Evolutionary conservation across 805 yeast species (phyloP).

Genomic region (Saccharomycodes ludwigii): DNA sequence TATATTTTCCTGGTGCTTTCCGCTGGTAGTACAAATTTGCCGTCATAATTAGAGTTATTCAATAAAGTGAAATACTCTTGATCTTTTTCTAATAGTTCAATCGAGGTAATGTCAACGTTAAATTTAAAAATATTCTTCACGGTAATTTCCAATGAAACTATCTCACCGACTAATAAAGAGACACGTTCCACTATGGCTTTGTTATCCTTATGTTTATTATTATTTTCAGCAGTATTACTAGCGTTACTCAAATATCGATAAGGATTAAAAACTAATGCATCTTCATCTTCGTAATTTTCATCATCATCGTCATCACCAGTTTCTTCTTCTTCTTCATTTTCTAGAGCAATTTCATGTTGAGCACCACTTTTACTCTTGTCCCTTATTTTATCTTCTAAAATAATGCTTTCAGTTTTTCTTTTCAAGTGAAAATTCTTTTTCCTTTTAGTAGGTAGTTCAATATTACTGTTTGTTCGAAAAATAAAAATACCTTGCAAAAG

Average conservation of each 20-base stretch:
- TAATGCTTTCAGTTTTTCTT: too few species aligned
- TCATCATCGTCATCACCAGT: conserved; percentile 3
- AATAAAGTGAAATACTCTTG: conserved; percentile 15
- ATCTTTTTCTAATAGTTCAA: conserved; percentile 26
- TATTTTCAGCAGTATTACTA: conserved; percentile 6
- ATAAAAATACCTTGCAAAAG: too few species aligned
- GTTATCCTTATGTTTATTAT: conserved; percentile 7
- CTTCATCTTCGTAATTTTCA: conserved; percentile 5
- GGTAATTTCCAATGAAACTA: conserved; percentile 40
- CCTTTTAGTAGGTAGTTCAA: conserved; percentile 7
- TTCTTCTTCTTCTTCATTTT: conserved; percentile 1
- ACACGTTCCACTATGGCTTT: conserved; percentile 10
- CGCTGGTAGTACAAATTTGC: neutral
- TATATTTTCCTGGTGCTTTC: neutral
- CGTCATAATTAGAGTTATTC: neutral
- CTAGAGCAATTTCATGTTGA: neutral
- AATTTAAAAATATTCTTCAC: conserved; percentile 75
- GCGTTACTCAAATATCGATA: conserved; percentile 17
- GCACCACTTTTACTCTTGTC: neutral
- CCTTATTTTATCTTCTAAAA: neutral
- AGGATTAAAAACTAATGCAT: conserved; percentile 61
- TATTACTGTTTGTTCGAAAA: too few species aligned
- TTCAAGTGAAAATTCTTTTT: conserved; percentile 1
- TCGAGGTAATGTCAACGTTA: conserved; percentile 46
- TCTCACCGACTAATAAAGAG: conserved; percentile 44